Base-by-base conservation (phyloP, 139 green algal species). In the Diplosphaera chodatii region DNA sequence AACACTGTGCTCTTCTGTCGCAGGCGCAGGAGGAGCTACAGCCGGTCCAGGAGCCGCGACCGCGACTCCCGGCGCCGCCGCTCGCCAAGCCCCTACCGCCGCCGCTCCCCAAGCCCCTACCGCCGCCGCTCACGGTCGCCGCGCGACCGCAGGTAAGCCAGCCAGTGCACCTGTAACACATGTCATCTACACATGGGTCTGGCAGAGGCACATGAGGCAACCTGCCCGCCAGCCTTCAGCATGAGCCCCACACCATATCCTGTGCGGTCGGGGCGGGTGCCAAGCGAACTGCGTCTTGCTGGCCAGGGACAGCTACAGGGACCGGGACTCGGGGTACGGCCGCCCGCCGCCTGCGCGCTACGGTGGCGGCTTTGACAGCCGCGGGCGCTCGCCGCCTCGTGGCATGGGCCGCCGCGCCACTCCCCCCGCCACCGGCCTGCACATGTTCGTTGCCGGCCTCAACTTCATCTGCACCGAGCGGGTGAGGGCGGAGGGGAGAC, bases 371-470 rank as follows among this genome's bases (percentile, higher is more conserved):
- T 40, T 20, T 10, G 32, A 55, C 64, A 16, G 10, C 3, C 64
- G 30, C 31, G 30, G 64, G 31, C 22, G 64, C 64, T 64, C 21
- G 40, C 40, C 67, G 8, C 67, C 25, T 1, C 3, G n/a, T 3
- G 48, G 48, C 48, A 59, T 59, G 48, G 48, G 48, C 16, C 48
- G 48, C 48, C 70, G 77, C 56, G n/a, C 55, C 22, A 71, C 70
- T 21, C 78, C 80, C 1, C 80, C 85, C 0, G 40, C 48, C 23
- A 63, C 64, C 13, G 82, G 80, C 31, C 65, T 76, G 4, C 77
- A 87, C 63, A 71, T 88, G 20, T 90, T 87, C 65, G 81, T 87
- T 27, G 81, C 85, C 25, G 85, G 83, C 10, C 69, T 88, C 21
- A 83, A 83, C 70, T 90, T 87, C 74, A 76, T 85, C 56, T 72